Percentiles rank a stretch among this genome's conserved stretches.
Evolutionary conservation across 768 basidiomycete genomes (phyloP).

Genomic region (Sarcodon aspratus): DNA sequence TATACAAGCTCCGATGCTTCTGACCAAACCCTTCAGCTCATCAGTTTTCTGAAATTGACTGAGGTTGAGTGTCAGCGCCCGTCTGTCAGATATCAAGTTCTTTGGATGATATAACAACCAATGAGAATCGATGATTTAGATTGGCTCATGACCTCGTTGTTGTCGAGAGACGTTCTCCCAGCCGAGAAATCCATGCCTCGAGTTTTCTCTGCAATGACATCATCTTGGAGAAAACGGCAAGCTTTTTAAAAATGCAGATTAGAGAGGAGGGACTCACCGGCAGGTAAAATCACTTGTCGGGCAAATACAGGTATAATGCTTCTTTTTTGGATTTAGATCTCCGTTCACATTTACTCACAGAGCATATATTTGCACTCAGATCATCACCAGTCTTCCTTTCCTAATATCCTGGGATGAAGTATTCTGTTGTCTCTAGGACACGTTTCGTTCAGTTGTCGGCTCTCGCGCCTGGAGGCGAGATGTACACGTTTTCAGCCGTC

Average conservation of each 20-base stretch:
- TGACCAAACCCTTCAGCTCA: not conserved
- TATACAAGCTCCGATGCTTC: not conserved
- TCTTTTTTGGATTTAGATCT: too few species aligned
- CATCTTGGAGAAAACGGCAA: not conserved
- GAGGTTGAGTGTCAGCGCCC: not conserved
- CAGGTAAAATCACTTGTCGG: not conserved
- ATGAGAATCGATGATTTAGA: not conserved
- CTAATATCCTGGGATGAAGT: not conserved
- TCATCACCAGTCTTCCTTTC: not conserved
- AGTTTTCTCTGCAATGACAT: not conserved
- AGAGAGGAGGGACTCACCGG: not conserved
- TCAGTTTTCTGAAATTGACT: not conserved
- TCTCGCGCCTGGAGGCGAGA: not conserved
- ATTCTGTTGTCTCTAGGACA: not conserved
- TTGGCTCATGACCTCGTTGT: not conserved
- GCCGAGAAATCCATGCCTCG: not conserved
- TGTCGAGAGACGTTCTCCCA: not conserved
- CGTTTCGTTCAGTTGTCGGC: not conserved
- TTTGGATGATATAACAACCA: not conserved
- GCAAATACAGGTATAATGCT: not conserved
- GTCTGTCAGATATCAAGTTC: not conserved
- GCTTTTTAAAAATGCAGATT: not conserved
- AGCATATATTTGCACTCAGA: not conserved
- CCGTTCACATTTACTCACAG: too few species aligned
- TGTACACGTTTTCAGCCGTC: not conserved